A percentile compares a stretch with the other conserved stretches of the same genome.
Evolutionary conservation across 805 yeast genomes (phyloP).

Genomic region (Schwanniomyces pseudopolymorphus): DNA sequence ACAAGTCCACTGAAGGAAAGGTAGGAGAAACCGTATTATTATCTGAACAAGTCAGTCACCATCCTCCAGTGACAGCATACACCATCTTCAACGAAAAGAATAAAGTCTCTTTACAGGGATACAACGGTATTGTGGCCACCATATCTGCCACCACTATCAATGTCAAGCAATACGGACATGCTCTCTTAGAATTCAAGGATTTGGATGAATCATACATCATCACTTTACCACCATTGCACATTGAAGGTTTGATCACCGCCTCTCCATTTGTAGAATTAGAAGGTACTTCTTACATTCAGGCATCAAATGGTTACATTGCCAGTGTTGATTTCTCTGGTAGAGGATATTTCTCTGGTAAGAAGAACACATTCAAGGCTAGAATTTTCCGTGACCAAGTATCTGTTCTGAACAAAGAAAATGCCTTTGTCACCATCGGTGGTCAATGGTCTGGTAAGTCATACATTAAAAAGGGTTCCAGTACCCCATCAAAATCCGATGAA

Average conservation of each 20-base stretch:
- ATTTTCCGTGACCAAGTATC: conserved; percentile 55
- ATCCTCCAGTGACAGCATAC: conserved; percentile 97
- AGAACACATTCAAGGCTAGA: conserved; percentile 87
- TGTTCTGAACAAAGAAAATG: conserved; percentile 54
- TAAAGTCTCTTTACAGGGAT: conserved; percentile 76
- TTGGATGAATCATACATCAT: conserved; percentile 68
- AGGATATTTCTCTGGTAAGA: conserved; percentile 94
- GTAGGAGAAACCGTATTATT: conserved; percentile 76
- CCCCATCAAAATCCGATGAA: conserved; percentile 45
- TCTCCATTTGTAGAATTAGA: conserved; percentile 95
- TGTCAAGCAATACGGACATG: conserved; percentile 93
- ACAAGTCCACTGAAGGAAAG: conserved; percentile 43
- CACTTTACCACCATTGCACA: conserved; percentile 92
- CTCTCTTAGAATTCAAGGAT: conserved; percentile 63
- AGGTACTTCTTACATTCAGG: conserved; percentile 80
- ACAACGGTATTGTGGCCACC: conserved; percentile 83
- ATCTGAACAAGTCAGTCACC: conserved; percentile 95
- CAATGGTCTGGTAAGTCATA: conserved; percentile 87
- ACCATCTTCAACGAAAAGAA: conserved; percentile 72
- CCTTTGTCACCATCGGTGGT: conserved; percentile 78
- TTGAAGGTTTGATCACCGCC: conserved; percentile 88
- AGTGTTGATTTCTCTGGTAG: conserved; percentile 82
- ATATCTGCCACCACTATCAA: conserved; percentile 75
- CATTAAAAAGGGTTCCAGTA: conserved; percentile 55
- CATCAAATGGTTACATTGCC: conserved; percentile 73